A percentile compares a stretch with the other conserved stretches of the same genome.
Conservation (phyloP, 345 rosid genomes). For the Euphorbia tirucalli region DNA sequence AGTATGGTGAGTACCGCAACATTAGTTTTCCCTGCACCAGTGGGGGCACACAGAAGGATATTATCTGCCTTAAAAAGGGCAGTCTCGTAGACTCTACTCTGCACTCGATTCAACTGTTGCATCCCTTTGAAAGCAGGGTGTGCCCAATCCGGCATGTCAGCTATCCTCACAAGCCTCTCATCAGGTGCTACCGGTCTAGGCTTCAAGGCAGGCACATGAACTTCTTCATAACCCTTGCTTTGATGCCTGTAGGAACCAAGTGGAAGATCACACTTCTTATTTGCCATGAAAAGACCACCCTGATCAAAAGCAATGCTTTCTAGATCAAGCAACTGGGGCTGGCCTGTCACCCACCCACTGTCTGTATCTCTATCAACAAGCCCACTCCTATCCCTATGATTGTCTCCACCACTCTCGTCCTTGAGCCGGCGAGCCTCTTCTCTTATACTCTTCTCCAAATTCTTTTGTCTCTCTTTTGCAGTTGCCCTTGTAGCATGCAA, state of each 20-base stretch:
- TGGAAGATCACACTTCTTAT: conserved; percentile 84
- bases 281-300: conserved; percentile 91
- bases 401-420: conserved; percentile 73
- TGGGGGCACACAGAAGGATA: conserved; percentile 92
- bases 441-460: conserved; percentile 82
- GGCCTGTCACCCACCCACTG: conserved; percentile 79
- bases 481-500: conserved; percentile 93
- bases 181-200: conserved; percentile 48
- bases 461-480: conserved; percentile 94
- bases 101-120: conserved; percentile 89
- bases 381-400: conserved; percentile 57
- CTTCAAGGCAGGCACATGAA: conserved; percentile 84
- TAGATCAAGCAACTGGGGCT: conserved; percentile 82
- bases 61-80: conserved; percentile 77
- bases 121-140: conserved; percentile 93
- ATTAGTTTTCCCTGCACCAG: conserved; percentile 97
- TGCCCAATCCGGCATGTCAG: conserved; percentile 90
- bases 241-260: conserved; percentile 60
- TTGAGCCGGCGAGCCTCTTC: conserved; percentile 91
- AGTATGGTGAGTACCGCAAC: conserved; percentile 96
- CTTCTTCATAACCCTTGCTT: conserved; percentile 83
- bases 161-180: conserved; percentile 75
- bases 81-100: conserved; percentile 84
- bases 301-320: conserved; percentile 74
- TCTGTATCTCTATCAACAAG: conserved; percentile 64